These are phyloP conservation scores for Oemleria cerasiformis DNA, from an alignment of 306 rosid species.

Conservation along the genomic window DNA sequence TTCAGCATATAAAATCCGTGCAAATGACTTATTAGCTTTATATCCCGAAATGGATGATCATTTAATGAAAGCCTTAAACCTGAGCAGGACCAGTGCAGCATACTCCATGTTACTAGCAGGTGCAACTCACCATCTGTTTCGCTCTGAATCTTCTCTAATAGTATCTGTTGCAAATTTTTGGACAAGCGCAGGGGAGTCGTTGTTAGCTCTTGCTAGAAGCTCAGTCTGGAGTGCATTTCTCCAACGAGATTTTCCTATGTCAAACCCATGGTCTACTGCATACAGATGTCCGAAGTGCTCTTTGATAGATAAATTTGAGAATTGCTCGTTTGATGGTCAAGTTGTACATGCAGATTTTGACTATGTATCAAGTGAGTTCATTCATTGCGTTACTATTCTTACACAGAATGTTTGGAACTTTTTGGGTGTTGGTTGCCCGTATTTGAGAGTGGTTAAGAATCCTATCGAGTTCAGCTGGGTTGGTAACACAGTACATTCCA, in stretches of 20 bases:
- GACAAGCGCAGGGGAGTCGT: slow-evolving; percentile 69
- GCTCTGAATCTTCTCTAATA: slow-evolving; percentile 57
- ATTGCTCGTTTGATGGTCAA: slow-evolving; percentile 25
- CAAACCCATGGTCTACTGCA: slow-evolving; percentile 24
- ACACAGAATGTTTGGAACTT: slow-evolving; percentile 46
- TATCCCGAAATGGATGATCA: slow-evolving; percentile 27
- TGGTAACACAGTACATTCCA: slow-evolving; percentile 7
- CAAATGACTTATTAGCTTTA: slow-evolving; percentile 33
- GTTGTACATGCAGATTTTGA: slow-evolving; percentile 35
- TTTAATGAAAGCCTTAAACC: slow-evolving; percentile 33
- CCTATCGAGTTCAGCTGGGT: slow-evolving; percentile 52
- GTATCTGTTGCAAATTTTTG: slow-evolving; percentile 64
- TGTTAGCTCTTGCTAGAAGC: slow-evolving; percentile 48
- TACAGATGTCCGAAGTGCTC: slow-evolving; percentile 48
- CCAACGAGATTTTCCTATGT: slow-evolving; percentile 23
- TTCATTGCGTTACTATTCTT: slow-evolving; percentile 33
- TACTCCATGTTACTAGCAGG: slow-evolving; percentile 69
- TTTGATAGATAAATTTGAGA: slow-evolving; percentile 34
- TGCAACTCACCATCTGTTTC: slow-evolving; percentile 66
- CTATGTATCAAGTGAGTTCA: slow-evolving; percentile 38
- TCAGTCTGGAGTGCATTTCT: slow-evolving; percentile 36
- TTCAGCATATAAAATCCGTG: slow-evolving; percentile 62
- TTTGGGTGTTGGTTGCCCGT: slow-evolving; percentile 38
- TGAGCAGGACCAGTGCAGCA: slow-evolving; percentile 61
- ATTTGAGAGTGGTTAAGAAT: slow-evolving; percentile 38